Evolutionary conservation across 345 rosid genomes (phyloP).

Genomic region (Dimocarpus longan): DNA sequence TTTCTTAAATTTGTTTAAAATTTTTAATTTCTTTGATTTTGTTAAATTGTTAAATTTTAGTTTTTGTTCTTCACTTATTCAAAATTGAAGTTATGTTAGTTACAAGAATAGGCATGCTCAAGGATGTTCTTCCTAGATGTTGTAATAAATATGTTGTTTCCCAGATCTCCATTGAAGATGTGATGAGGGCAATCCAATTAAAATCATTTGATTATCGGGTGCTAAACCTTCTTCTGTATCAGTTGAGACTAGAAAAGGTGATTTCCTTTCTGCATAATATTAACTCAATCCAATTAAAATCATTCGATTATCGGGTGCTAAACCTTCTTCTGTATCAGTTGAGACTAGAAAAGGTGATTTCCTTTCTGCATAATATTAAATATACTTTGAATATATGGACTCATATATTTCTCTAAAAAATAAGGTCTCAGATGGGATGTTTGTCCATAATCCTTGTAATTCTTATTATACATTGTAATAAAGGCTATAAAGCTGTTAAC

Average conservation of each 20-base stretch:
- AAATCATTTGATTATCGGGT: conserved; percentile 90
- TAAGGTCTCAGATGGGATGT: neutral
- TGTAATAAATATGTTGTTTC: conserved; percentile 15
- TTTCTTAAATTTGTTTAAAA: too few species aligned
- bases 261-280: conserved; percentile 5
- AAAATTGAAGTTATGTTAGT: neutral
- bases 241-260: conserved; percentile 71
- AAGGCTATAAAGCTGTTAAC: neutral
- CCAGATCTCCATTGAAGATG: conserved; percentile 70
- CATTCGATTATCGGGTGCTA: conserved; percentile 82
- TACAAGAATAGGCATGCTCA: neutral
- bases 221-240: conserved; percentile 78
- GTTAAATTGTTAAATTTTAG: neutral
- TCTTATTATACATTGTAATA: neutral
- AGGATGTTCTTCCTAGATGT: neutral
- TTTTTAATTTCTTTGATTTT: neutral
- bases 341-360: conserved; percentile 61
- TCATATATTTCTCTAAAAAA: neutral
- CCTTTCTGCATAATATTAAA: neutral
- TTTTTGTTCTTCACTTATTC: neutral
- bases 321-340: conserved; percentile 83
- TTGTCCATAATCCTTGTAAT: neutral
- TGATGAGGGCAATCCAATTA: conserved; percentile 71
- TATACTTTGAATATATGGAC: neutral
- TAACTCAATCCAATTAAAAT: conserved; percentile 83